These are phyloP conservation scores for Castanea sativa DNA, from an alignment of 306 rosid genomes.

Conservation along the genomic window DNA sequence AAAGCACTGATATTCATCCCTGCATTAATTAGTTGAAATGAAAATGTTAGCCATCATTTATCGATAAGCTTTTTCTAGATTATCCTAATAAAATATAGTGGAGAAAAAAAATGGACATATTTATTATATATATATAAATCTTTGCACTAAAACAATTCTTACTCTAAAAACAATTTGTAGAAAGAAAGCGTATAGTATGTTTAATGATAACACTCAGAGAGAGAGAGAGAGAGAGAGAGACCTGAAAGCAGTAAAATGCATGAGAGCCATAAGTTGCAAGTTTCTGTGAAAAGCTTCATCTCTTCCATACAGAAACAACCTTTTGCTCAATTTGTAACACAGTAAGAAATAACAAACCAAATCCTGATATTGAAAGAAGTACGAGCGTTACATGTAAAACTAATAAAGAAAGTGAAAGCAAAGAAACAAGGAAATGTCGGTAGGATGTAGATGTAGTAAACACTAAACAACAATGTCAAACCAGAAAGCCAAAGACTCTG, in stretches of 20 bases:
- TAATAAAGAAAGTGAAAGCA: not conserved
- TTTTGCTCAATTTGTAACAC: not conserved
- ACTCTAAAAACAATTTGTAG: too few relatives aligned
- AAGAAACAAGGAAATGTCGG: not conserved
- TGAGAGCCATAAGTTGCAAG: slow-evolving; percentile 27
- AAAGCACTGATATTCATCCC: slow-evolving; percentile 41
- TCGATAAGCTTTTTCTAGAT: too few relatives aligned
- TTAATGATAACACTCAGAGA: not conserved
- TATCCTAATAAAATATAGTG: not conserved
- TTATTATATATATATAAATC: too few relatives aligned
- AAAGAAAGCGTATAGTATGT: too few relatives aligned
- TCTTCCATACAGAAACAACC: slow-evolving; percentile 12
- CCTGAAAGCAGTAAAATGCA: slow-evolving; percentile 50
- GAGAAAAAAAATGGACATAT: not conserved
- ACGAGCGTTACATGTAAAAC: slow-evolving; percentile 11
- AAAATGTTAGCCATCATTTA: not conserved
- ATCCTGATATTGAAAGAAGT: not conserved
- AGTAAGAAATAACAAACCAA: not conserved
- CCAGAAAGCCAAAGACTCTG: not conserved
- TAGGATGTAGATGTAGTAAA: not conserved
- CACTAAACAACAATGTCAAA: not conserved
- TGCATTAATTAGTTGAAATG: slow-evolving; percentile 35
- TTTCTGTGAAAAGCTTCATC: slow-evolving; percentile 42
- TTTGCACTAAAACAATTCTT: too few relatives aligned
- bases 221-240: slow-evolving; percentile 22